Conservation (phyloP, 2,329 filamentous ascomycete species). For the Colletotrichum sp. region DNA sequence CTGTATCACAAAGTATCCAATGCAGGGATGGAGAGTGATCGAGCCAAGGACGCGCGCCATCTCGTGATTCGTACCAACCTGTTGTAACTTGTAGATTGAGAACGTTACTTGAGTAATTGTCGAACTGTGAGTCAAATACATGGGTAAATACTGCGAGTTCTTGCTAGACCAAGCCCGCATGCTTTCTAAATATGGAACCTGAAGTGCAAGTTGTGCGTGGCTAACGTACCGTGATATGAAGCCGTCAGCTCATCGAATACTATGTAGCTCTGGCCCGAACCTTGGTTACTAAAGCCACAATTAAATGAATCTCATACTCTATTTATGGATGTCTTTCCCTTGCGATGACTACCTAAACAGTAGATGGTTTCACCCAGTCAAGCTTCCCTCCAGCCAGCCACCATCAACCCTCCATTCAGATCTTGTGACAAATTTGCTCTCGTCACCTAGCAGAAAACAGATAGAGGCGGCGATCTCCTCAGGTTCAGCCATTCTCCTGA, state of each 20-base stretch:
- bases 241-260: not conserved
- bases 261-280: not conserved
- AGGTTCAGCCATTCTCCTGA: slow-evolving; percentile 29
- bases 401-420: slow-evolving; percentile 30
- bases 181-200: not conserved
- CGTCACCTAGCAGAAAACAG: slow-evolving; percentile 33
- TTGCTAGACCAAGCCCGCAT: not conserved
- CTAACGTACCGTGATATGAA: not conserved
- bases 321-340: not conserved
- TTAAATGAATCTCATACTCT: not conserved
- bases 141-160: rapidly evolving
- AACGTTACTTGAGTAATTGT: rapidly evolving
- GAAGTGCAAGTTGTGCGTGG: not conserved
- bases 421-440: slow-evolving; percentile 33
- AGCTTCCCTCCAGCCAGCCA: slow-evolving; percentile 47
- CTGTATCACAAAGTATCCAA: not conserved
- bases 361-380: not conserved
- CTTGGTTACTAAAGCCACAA: not conserved
- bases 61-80: not conserved
- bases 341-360: not conserved
- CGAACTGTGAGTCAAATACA: not conserved
- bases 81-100: not conserved
- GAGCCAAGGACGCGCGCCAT: not conserved
- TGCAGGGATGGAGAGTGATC: not conserved
- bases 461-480: slow-evolving; percentile 33